These are phyloP conservation scores for Umbelopsis sp. DNA, from an alignment of 192 early-diverging fungal genomes.

Conservation along the genomic window DNA sequence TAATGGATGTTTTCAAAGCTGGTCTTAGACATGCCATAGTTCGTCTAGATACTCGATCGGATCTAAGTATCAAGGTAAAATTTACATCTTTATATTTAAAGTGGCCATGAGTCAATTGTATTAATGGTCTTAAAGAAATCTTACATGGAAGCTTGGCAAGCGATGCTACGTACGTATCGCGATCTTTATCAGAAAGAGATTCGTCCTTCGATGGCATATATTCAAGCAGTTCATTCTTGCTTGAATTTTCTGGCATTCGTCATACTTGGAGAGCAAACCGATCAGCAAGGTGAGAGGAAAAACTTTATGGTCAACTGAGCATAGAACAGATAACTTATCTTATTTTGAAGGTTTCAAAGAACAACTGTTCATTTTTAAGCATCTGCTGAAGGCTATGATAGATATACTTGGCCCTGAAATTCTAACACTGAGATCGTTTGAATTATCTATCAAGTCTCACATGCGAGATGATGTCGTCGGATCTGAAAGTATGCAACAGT, in stretches of 20 bases:
- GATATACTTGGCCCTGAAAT: constrained; percentile 1
- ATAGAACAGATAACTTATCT: too few species aligned
- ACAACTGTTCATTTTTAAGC: not conserved
- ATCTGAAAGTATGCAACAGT: not conserved
- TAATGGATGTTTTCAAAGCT: not conserved
- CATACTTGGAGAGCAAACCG: not conserved
- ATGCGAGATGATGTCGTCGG: not conserved
- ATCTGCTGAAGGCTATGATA: constrained; percentile 17
- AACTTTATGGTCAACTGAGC: too few species aligned
- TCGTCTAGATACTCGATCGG: not conserved
- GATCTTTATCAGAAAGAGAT: constrained; percentile 5
- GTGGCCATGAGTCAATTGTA: not conserved
- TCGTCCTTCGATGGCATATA: constrained; percentile 6
- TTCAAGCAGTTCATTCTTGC: constrained; percentile 1
- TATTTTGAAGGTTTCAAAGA: not conserved
- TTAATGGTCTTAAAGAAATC: not conserved
- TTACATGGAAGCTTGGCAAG: constrained; percentile 14
- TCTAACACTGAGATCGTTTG: not conserved
- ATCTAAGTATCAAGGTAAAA: not conserved
- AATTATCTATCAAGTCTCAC: not conserved
- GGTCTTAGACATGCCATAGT: not conserved
- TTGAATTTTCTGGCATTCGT: not conserved
- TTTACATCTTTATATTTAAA: not conserved
- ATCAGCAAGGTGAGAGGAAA: not conserved
- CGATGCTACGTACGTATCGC: constrained; percentile 1